Evolutionary conservation across 352 stramenopile species (phyloP).

Genomic region (Aphanomyces cochlioides): DNA sequence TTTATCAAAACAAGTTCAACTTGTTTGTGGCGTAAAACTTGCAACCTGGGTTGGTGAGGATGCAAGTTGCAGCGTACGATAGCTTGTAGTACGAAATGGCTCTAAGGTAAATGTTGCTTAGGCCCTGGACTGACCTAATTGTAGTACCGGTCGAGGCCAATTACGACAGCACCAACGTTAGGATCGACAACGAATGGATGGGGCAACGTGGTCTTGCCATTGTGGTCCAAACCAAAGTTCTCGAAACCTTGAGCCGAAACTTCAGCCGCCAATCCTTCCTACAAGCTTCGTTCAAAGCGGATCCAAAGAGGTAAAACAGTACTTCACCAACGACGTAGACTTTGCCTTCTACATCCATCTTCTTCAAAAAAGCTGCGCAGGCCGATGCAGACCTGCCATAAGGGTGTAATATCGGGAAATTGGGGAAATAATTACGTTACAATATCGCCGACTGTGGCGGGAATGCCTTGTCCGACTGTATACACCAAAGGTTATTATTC

Average conservation of each 20-base stretch:
- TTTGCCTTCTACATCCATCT: constrained; percentile 68
- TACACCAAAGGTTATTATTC: neutral
- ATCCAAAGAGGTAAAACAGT: neutral
- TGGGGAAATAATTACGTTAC: constrained; percentile 52
- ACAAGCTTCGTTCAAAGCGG: neutral
- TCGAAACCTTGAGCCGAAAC: constrained; percentile 63
- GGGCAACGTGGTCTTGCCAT: constrained; percentile 64
- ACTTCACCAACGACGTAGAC: constrained; percentile 81
- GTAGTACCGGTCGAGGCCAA: constrained; percentile 61
- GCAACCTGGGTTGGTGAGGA: constrained; percentile 67
- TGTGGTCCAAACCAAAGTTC: constrained; percentile 61
- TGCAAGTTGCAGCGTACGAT: constrained; percentile 66
- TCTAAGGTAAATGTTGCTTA: constrained; percentile 30
- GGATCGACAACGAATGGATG: constrained; percentile 61
- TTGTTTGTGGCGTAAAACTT: constrained; percentile 81
- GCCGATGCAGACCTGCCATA: constrained; percentile 65
- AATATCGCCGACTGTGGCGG: constrained; percentile 60
- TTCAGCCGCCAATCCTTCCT: constrained; percentile 56
- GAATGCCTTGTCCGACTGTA: constrained; percentile 72
- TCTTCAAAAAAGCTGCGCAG: constrained; percentile 76
- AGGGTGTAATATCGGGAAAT: neutral
- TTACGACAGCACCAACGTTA: constrained; percentile 73
- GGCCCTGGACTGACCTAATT: no score
- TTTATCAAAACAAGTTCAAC: constrained; percentile 37
- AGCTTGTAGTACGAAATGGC: constrained; percentile 85